Base-by-base conservation (phyloP, 129 eudicot genomes). In the Pseudognaphalium luteoalbum region DNA sequence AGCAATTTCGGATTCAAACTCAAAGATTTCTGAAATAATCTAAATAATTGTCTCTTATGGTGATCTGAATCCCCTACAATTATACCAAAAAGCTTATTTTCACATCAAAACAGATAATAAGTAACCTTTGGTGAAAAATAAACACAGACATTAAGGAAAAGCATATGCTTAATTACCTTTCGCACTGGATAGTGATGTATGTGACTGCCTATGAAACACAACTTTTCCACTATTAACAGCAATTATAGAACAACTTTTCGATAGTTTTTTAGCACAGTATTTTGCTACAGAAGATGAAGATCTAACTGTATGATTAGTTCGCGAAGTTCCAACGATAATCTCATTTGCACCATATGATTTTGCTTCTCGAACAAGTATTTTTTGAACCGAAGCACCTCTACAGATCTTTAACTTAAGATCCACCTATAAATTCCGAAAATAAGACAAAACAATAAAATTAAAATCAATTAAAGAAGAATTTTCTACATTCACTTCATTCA, bases 381-480 rank as follows among this genome's bases (percentile, higher is more conserved):
- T 89, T 33, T 86, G 79, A 75, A 85, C 80, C 6, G 96, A 81
- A 39, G 89, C 69, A 30, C 97, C 97, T 87, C 90, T 87, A 47
- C 90, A 87, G 52, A 91, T 86, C 90, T 91, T 89, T 35, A 91
- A 87, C 85, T 91, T 91, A 41, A 91, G 84, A 89, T 91, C 96
- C 71, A 91, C 89, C 97, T 91, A 78, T 65, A 57, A 77, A 50
- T 51, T 14, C 68, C 41, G 14, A 41, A 5, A 66, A 78, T 9
- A n/a, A 1, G 12, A 19, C 10, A 44, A 22, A 61, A 51, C 20
- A 20, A 50, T 14, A 52, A 56, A 73, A 51, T 41, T 50, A 4
- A 69, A 64, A 37, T 57, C 21, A 52, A 73, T 35, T 52, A 32
- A n/a, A 73, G 60, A 39, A 78, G 30, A 63, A 63, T 19, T 6